Evolutionary conservation across 1,284 basidiomycete genomes (phyloP).

Genomic region (Austroboletus niveus): DNA sequence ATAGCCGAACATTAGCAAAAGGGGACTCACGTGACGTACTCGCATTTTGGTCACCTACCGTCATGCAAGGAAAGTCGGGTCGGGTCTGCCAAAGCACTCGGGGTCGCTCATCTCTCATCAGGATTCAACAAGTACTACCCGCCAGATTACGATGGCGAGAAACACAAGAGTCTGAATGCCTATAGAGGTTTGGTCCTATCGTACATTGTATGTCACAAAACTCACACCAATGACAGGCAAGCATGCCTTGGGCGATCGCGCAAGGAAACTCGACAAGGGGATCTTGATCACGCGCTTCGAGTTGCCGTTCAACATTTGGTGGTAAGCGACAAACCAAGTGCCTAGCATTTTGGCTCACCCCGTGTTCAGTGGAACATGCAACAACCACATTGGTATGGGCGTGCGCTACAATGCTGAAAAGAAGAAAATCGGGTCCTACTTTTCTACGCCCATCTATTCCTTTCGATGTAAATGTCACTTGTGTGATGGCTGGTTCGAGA

Average conservation of each 20-base stretch:
- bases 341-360: rapidly evolving
- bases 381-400: constrained; percentile 94
- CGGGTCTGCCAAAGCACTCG: background rate
- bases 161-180: constrained; percentile 80
- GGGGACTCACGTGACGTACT: constrained; percentile 9
- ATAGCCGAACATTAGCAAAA: constrained; percentile 14
- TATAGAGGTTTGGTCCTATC: constrained; percentile 55
- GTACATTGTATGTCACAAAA: background rate
- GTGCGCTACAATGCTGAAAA: constrained; percentile 99
- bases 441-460: constrained; percentile 89
- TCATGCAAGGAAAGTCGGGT: constrained; percentile 40
- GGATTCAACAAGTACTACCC: constrained; percentile 94
- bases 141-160: constrained; percentile 84
- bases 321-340: constrained; percentile 49
- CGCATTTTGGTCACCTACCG: constrained; percentile 4
- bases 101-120: constrained; percentile 25
- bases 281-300: constrained; percentile 93
- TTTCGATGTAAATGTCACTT: constrained; percentile 98
- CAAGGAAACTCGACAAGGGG: constrained; percentile 90
- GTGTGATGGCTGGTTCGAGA: constrained; percentile 93
- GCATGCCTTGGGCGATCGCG: constrained; percentile 91
- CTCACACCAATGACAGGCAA: constrained; percentile 60
- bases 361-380: constrained; percentile 71
- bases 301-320: constrained; percentile 97
- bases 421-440: constrained; percentile 94